Percentiles rank a stretch among this genome's conserved stretches.
These are phyloP conservation scores for Musa schizocarpa DNA, from an alignment of 176 grass and related monocot species.

Conservation along the genomic window DNA sequence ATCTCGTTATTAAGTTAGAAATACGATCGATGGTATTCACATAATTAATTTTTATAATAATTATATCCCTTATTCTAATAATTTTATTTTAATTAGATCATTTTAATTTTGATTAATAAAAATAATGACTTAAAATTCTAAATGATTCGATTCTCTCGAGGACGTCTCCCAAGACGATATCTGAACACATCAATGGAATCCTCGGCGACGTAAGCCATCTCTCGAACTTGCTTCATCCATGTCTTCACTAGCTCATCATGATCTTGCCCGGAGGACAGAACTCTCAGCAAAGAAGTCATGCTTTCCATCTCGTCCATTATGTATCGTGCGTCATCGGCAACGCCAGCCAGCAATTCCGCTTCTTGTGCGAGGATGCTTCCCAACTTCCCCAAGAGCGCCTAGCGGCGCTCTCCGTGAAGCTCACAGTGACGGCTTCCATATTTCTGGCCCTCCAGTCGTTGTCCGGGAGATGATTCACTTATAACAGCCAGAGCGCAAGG, in stretches of 20 bases:
- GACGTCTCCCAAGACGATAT: background rate
- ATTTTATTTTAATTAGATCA: too few relatives aligned
- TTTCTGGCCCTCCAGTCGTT: too few relatives aligned
- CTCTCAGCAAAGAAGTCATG: slow-evolving; percentile 13
- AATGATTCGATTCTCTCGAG: background rate
- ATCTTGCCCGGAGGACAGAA: background rate
- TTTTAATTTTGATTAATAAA: too few relatives aligned
- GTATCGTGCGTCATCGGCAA: background rate
- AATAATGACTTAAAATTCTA: too few relatives aligned
- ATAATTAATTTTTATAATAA: too few relatives aligned
- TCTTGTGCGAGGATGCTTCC: background rate
- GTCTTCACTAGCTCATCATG: background rate
- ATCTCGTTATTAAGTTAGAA: too few relatives aligned
- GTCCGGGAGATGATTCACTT: too few relatives aligned
- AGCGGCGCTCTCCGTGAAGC: background rate
- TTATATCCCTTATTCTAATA: too few relatives aligned
- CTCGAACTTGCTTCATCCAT: slow-evolving; percentile 40
- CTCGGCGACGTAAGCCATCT: slow-evolving; percentile 30
- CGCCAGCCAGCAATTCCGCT: background rate
- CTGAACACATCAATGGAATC: slow-evolving; percentile 20
- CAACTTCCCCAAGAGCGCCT: slow-evolving; percentile 3
- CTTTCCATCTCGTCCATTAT: slow-evolving; percentile 22
- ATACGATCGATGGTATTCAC: too few relatives aligned
- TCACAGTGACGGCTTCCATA: slow-evolving; percentile 1
- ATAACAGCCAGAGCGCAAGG: too few relatives aligned